These are phyloP conservation scores for Pholiota conissans DNA, from an alignment of 768 basidiomycete species.

Conservation along the genomic window DNA sequence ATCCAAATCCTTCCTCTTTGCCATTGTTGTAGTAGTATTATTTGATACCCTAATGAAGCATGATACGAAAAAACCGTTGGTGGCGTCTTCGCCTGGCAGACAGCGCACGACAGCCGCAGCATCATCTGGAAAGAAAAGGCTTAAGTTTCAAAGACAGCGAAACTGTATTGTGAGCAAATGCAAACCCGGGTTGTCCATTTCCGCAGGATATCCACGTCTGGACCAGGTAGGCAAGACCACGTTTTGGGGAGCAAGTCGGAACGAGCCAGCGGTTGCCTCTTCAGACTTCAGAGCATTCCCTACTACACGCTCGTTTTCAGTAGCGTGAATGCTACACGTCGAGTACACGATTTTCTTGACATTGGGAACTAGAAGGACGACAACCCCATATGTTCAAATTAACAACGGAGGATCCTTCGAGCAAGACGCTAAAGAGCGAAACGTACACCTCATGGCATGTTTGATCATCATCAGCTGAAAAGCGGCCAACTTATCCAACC, in stretches of 20 bases:
- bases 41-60: constrained; percentile 60
- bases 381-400: constrained; percentile 18
- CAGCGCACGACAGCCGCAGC: constrained; percentile 71
- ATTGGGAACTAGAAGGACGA: constrained; percentile 58
- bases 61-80: constrained; percentile 98
- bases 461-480: constrained; percentile 92
- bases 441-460: constrained; percentile 93
- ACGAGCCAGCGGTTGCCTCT: constrained; percentile 61
- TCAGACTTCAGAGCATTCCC: constrained; percentile 66
- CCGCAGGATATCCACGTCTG: constrained; percentile 71
- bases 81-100: constrained; percentile 78
- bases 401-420: constrained; percentile 11
- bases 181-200: constrained; percentile 58
- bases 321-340: constrained; percentile 92
- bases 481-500: constrained; percentile 78
- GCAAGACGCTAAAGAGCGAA: constrained; percentile 12
- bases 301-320: constrained; percentile 94
- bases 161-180: constrained; percentile 33
- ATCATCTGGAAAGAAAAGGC: constrained; percentile 37
- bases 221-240: constrained; percentile 83
- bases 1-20: constrained; percentile 17
- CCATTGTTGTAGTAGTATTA: constrained; percentile 20
- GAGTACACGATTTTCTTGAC: constrained; percentile 90
- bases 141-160: not conserved
- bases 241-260: constrained; percentile 63